Conservation (phyloP, 805 yeast genomes). For the Ogataea chonburiensis region DNA sequence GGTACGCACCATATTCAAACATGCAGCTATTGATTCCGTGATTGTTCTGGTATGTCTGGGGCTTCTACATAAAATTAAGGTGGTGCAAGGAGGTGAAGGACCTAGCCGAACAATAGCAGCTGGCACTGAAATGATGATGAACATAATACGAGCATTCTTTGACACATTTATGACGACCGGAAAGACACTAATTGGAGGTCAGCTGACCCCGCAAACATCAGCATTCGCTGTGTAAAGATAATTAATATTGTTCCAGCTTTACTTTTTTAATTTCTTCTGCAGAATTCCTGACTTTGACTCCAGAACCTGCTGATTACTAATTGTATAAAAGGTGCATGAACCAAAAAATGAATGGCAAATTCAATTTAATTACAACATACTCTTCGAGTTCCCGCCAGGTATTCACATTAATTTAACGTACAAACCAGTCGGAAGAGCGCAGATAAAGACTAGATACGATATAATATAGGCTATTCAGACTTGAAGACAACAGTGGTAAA, state of each 20-base stretch:
- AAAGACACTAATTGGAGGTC: not conserved
- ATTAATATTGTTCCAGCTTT: not conserved
- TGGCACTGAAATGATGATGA: not conserved
- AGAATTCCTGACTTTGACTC: not conserved
- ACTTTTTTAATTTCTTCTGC: too few species aligned
- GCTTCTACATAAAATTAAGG: slow-evolving; percentile 16
- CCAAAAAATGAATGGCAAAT: slow-evolving; percentile 9
- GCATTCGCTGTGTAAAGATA: not conserved
- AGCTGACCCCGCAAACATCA: not conserved
- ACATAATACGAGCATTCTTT: not conserved
- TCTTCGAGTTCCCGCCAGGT: too few species aligned
- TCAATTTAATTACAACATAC: not conserved
- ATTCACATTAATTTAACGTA: too few species aligned
- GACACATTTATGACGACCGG: not conserved
- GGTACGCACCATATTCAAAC: slow-evolving; percentile 17
- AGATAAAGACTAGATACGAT: too few species aligned
- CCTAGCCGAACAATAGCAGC: not conserved
- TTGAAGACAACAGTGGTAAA: too few species aligned
- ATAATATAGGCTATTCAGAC: too few species aligned
- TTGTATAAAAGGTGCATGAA: not conserved
- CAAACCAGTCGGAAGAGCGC: too few species aligned
- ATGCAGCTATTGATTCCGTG: slow-evolving; percentile 25
- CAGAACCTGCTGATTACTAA: slow-evolving; percentile 6
- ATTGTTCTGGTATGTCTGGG: slow-evolving; percentile 18
- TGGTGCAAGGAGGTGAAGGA: slow-evolving; percentile 2